Evolutionary conservation across 2,329 filamentous ascomycete species (phyloP), one percentile per base, ranked within the genome.

Genomic region (Penicillium sp.): DNA sequence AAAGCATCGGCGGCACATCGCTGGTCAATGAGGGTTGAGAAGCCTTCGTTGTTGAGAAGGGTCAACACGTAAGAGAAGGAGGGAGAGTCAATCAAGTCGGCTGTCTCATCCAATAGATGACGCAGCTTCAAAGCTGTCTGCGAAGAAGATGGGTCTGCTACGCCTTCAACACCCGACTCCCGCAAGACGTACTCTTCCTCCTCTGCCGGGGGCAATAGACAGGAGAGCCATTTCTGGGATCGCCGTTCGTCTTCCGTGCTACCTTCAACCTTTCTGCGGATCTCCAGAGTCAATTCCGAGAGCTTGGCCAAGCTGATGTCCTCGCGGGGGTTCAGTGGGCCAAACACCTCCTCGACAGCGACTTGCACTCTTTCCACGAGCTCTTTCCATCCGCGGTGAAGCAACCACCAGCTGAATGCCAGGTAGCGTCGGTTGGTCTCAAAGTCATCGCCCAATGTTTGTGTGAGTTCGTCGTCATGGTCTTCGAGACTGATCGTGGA

Each of bases 391-490:
- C 94, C 94, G 61, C 86, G 85, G 75, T 99, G 93, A 45, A 99
- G 80, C 44, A 99, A 78, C 92, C 93, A 99, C 94, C 94, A 99
- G 75, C 91, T 96, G 72, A 97, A 96, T 39, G 92, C 95, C 45
- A 99, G 81, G 69, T 97, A 99, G 68, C 90, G 89, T 64, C 92
- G 83, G 74, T 99, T 99, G 32, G 92, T 96, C 72, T 97, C 92
- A 63, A 96, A 97, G 73, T 99, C 94, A 72, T 89, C 93, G 42
- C 92, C 92, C 69, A 95, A 92, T 4, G 86, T 83, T 64, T 92
- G 88, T 50, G 93, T 89, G 66, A 88, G 88, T 69, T 94, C 90
- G 70, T 97, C 92, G 69, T 97, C 93, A 67, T 95, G 87, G 72
- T 97, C 94, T 76, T 97, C 92, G 16, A 97, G 82, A 64, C 83